These are phyloP conservation scores for Xylariaceae sp. DNA, from an alignment of 2,329 filamentous ascomycete genomes.

Conservation along the genomic window DNA sequence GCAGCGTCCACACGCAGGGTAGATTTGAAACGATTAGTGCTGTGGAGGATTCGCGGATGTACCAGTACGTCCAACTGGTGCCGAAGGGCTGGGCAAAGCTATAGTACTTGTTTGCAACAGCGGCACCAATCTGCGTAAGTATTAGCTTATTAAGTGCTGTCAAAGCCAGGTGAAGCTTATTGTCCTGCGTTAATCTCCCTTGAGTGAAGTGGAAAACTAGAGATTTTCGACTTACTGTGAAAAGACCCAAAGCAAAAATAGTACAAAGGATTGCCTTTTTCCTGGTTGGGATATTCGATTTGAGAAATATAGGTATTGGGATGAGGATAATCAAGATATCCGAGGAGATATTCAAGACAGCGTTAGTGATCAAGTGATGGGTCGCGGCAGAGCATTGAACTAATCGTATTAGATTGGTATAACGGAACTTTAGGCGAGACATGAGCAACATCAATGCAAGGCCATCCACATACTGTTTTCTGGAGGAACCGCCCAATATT, in stretches of 20 bases:
- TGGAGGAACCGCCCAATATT: conserved; percentile 64
- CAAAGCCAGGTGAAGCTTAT: neutral
- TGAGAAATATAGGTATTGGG: conserved; percentile 59
- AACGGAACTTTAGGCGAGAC: neutral
- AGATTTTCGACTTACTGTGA: conserved; percentile 48
- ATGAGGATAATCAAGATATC: conserved; percentile 65
- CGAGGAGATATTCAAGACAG: conserved; percentile 64
- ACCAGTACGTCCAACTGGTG: conserved; percentile 50
- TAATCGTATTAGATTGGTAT: conserved; percentile 30
- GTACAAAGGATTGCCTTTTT: conserved; percentile 59
- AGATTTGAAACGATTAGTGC: conserved; percentile 53
- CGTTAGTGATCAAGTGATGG: conserved; percentile 64
- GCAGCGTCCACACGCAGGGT: conserved; percentile 50
- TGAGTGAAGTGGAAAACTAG: no score
- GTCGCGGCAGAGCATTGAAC: conserved; percentile 63
- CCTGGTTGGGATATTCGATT: conserved; percentile 54
- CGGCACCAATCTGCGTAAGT: conserved; percentile 51
- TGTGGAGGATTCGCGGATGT: conserved; percentile 53
- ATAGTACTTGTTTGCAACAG: conserved; percentile 55
- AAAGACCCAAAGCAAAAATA: conserved; percentile 53
- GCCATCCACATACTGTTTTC: conserved; percentile 49
- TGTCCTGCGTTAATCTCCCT: neutral
- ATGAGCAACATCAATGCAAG: neutral
- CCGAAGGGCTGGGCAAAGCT: conserved; percentile 49
- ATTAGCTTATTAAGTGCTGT: conserved; percentile 1